A percentile compares a stretch with the other conserved stretches of the same genome.
These are phyloP conservation scores for Wickerhamomyces sp. DNA, from an alignment of 1,139 yeast species.

Conservation along the genomic window DNA sequence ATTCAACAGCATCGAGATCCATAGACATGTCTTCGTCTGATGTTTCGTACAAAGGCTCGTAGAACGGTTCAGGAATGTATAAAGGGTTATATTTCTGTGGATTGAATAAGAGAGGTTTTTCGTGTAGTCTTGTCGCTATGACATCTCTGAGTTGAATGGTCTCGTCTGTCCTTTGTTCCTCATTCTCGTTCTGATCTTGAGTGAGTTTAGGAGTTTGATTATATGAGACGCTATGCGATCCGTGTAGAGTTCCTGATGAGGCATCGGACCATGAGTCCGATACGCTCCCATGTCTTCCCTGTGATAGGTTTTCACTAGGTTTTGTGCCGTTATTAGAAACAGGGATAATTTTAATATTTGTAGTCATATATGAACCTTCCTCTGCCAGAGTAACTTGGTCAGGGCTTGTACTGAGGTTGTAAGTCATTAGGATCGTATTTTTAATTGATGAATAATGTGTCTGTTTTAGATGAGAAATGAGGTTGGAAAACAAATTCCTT, in stretches of 20 bases:
- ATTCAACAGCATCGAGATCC: conserved; percentile 13
- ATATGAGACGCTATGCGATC: background rate
- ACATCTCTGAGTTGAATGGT: background rate
- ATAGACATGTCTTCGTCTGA: background rate
- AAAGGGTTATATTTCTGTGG: background rate
- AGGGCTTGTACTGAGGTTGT: background rate
- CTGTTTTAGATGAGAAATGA: no score
- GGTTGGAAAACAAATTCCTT: no score
- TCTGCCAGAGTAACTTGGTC: background rate
- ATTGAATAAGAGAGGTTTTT: background rate
- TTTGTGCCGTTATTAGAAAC: background rate
- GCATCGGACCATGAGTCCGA: background rate
- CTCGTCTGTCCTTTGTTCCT: no score
- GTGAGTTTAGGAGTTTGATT: background rate
- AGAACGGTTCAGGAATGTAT: no score
- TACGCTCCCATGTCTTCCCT: background rate
- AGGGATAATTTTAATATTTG: background rate
- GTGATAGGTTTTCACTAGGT: background rate
- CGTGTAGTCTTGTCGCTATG: background rate
- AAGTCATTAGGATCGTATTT: no score
- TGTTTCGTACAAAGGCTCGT: no score
- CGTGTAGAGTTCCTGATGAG: background rate
- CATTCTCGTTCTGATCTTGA: background rate
- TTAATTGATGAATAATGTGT: no score
- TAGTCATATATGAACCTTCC: background rate